These are phyloP conservation scores for Rhizopus delemar DNA, from an alignment of 371 early-diverging fungal species.

Conservation along the genomic window DNA sequence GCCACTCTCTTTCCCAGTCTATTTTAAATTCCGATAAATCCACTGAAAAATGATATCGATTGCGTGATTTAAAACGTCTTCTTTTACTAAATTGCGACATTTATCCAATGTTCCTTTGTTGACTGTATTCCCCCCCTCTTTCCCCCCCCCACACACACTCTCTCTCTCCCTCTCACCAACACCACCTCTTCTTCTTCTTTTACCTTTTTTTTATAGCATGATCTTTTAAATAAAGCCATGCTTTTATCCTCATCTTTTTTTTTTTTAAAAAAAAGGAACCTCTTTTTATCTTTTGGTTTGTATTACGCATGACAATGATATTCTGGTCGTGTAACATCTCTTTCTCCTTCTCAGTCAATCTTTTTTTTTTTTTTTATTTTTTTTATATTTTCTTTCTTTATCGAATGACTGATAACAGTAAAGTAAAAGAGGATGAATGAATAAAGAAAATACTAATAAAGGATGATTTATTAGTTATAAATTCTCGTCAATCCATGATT, in stretches of 20 bases:
- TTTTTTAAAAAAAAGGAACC: background rate
- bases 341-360: background rate
- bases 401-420: background rate
- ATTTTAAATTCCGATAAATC: background rate
- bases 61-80: constrained; percentile 26
- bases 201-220: background rate
- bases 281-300: background rate
- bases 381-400: constrained; percentile 2
- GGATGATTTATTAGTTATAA: constrained; percentile 15
- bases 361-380: constrained; percentile 1
- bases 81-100: constrained; percentile 21
- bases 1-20: too few relatives aligned
- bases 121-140: constrained; percentile 1
- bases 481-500: constrained; percentile 13
- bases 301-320: constrained; percentile 2
- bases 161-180: constrained; percentile 7
- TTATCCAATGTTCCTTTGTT: constrained; percentile 1
- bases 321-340: background rate
- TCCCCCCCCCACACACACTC: too few relatives aligned
- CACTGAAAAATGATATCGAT: constrained; percentile 10
- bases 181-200: background rate
- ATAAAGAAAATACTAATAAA: constrained; percentile 10
- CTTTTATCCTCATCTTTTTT: background rate
- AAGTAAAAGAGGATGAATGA: background rate
- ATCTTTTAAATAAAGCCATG: background rate